phyloP scores from a whole-genome alignment of 345 rosid genomes.

The Lenwebbia sp. region DNA sequence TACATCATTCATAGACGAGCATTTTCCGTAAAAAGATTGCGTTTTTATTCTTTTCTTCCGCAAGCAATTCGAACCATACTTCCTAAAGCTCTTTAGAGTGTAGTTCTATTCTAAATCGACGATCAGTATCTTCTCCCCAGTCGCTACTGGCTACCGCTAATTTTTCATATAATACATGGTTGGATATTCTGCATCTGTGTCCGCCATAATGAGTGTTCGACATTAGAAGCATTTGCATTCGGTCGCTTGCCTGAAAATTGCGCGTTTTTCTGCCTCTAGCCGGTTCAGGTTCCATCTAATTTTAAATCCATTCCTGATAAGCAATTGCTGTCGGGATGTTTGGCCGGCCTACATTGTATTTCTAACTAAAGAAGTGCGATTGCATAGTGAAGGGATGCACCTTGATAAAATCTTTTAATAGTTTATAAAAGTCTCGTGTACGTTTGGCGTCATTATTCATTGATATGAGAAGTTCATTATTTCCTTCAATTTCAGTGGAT shows the following conservation, averaged over 20 bases:
- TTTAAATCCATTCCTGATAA: not conserved
- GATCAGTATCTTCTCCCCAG: not conserved
- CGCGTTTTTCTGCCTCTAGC: not conserved
- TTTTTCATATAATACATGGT: too few relatives aligned
- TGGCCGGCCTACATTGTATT: not conserved
- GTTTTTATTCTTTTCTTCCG: not conserved
- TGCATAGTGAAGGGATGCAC: not conserved
- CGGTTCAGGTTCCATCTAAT: not conserved
- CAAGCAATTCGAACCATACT: not conserved
- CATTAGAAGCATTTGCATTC: not conserved
- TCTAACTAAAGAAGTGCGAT: not conserved
- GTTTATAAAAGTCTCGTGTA: not conserved
- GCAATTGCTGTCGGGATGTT: not conserved
- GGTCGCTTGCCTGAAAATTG: not conserved
- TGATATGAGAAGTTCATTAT: not conserved
- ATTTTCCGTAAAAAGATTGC: not conserved
- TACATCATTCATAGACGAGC: not conserved
- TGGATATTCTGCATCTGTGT: too few relatives aligned
- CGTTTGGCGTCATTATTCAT: not conserved
- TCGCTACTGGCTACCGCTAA: accelerated
- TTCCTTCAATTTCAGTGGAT: not conserved
- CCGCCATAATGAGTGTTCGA: not conserved
- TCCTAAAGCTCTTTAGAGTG: not conserved
- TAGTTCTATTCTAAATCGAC: not conserved
- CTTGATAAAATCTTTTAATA: not conserved